Evolutionary conservation across 805 yeast species (phyloP), one percentile per base, ranked within the genome.

Genomic region (Candida multigemmis): DNA sequence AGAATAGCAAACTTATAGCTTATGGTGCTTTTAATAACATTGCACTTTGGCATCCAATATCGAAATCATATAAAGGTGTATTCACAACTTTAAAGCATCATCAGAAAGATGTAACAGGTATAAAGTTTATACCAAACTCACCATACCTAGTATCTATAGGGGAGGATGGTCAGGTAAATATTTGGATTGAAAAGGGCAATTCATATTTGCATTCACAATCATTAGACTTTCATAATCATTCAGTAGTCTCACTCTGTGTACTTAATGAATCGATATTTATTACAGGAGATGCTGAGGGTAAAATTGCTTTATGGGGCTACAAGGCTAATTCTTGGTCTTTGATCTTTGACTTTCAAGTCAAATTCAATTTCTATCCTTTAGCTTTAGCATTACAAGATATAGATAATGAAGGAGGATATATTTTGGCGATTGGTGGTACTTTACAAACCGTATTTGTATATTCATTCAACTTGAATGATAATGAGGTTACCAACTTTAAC

Each of bases 351-450:
- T 53, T 70, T 23, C 34, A 37, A 0, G 56, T 70, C 9, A 54
- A 58, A 16, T 31, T 38, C 11, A 74, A 73, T n/a, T 72, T 72
- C 33, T 70, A 56, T 29, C 57, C 57, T 11, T 35, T 55, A 8
- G 26, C 54, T 12, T 36, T 61, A 25, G 57, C 61, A 5, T 20
- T 60, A 5, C 53, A 55, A 29, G 43, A 53, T 12, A 40, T 65
- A 24, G 50, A 40, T 19, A 35, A 38, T 8, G 22, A 40, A 3
- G 48, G 47, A 15, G 53, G 60, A 24, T 68, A 56, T 37, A 37
- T 78, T 5, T 40, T 81, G 14, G 79, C 84, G 2, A 46, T 77
- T n/a, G 93, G 91, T 12, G 93, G 93, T 11, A 77, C 93, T 1
- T 65, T 65, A 10, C 48, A 67, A 7, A 44, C 48, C 17, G 43